These are phyloP conservation scores for Pyronema domesticum DNA, from an alignment of 495 filamentous ascomycete genomes.

Conservation along the genomic window DNA sequence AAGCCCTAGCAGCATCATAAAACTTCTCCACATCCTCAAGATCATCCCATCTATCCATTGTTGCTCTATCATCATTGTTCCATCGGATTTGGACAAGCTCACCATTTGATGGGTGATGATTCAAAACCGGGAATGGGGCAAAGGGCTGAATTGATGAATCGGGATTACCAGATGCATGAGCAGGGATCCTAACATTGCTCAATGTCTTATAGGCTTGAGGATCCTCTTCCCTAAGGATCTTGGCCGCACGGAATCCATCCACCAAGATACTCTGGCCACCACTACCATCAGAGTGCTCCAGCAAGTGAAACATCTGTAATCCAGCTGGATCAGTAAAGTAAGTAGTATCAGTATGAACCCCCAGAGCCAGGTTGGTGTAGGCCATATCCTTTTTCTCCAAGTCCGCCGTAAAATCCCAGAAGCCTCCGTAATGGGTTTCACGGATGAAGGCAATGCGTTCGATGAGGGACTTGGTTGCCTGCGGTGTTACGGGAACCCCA, in stretches of 20 bases:
- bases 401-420: conserved; percentile 88
- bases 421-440: conserved; percentile 78
- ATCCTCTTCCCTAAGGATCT: conserved; percentile 33
- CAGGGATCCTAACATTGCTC: conserved; percentile 35
- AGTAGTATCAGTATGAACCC: conserved; percentile 76
- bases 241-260: conserved; percentile 63
- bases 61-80: conserved; percentile 78
- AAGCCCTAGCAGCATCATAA: conserved; percentile 59
- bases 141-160: conserved; percentile 60
- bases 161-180: conserved; percentile 71
- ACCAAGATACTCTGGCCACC: conserved; percentile 63
- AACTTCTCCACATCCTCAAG: conserved; percentile 35
- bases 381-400: conserved; percentile 76
- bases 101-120: conserved; percentile 28
- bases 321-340: conserved; percentile 86
- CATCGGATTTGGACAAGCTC: conserved; percentile 55
- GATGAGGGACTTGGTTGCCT: conserved; percentile 50
- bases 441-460: conserved; percentile 69
- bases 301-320: conserved; percentile 74
- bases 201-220: conserved; percentile 36
- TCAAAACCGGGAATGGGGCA: conserved; percentile 49
- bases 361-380: conserved; percentile 65
- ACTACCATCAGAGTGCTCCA: conserved; percentile 49
- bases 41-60: conserved; percentile 31
- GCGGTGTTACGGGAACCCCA: conserved; percentile 45